Evolutionary conservation across 257 asterid species (phyloP), one percentile per base, ranked within the genome.

Genomic region (Capsicum chinense): DNA sequence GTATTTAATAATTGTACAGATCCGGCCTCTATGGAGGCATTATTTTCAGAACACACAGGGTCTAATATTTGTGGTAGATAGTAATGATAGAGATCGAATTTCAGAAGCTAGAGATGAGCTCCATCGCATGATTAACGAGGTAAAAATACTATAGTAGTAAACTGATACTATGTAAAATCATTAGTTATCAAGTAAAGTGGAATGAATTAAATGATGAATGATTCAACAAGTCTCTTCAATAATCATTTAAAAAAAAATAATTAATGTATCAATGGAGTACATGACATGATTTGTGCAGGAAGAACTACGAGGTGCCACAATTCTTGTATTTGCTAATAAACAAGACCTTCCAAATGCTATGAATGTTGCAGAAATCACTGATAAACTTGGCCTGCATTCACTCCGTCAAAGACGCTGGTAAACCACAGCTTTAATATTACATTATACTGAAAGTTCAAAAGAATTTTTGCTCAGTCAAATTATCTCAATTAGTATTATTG

Each of bases 261-360:
- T 26, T 26, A 26, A 26, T 26, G 33, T 26, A 26, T 26, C 33
- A 26, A 26, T 26, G 33, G 33, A 26, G 33, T 26, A 26, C 33
- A 26, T 26, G 33, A 26, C 33, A 26, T 26, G 33, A 26, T 26
- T 26, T 26, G 2, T 26, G 33, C 79, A 91, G 94, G 90, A 87
- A 12, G 92, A 91, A 82, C 82, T 89, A 6, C 73, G 90, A 10
- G 84, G 79, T 2, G 84, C 93, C 33, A 82, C 84, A 0, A 84
- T 92, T 48, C 90, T 90, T 79, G 91, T 89, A 9, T 87, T 88
- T 73, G 91, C 92, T 26, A 90, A 88, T 62, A 89, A 89, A 80
- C 91, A 90, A 79, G 88, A 92, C 88, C 91, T 88, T 80, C 93
- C 90, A 2, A 87, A 85, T 87, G 86, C 89, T 79, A 87, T 89